Conservation (phyloP, 148 eudicot species). For the Rhododendron vialii region DNA sequence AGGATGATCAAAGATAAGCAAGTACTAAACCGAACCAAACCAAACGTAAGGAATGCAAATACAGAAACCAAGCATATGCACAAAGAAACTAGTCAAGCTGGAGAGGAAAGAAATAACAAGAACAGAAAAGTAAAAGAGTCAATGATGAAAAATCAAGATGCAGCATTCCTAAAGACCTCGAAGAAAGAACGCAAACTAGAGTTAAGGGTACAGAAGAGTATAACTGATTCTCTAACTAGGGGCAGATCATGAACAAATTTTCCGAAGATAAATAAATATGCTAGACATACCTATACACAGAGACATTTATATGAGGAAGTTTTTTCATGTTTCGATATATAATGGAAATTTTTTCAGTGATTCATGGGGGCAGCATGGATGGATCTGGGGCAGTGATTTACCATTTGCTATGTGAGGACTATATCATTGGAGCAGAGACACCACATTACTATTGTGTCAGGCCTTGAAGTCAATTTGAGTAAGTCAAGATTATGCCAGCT, state of each 20-base stretch:
- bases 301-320: not conserved
- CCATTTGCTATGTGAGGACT: not conserved
- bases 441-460: not conserved
- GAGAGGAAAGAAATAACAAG: not conserved
- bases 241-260: not conserved
- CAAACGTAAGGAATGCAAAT: not conserved
- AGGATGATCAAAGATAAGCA: not conserved
- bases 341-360: not conserved
- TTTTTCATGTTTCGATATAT: not conserved
- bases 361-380: not conserved
- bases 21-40: not conserved
- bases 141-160: not conserved
- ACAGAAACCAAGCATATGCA: not conserved
- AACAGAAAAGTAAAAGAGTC: not conserved
- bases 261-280: not conserved
- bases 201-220: not conserved
- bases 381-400: not conserved
- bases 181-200: not conserved
- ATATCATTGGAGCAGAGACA: not conserved
- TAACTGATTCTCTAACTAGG: not conserved
- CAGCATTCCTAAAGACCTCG: not conserved
- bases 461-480: not conserved
- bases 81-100: not conserved
- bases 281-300: too few species aligned
- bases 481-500: not conserved